A percentile compares a stretch with the other conserved stretches of the same genome.
phyloP scores from a whole-genome alignment of 352 stramenopile genomes.

The Globisporangium nunn region DNA sequence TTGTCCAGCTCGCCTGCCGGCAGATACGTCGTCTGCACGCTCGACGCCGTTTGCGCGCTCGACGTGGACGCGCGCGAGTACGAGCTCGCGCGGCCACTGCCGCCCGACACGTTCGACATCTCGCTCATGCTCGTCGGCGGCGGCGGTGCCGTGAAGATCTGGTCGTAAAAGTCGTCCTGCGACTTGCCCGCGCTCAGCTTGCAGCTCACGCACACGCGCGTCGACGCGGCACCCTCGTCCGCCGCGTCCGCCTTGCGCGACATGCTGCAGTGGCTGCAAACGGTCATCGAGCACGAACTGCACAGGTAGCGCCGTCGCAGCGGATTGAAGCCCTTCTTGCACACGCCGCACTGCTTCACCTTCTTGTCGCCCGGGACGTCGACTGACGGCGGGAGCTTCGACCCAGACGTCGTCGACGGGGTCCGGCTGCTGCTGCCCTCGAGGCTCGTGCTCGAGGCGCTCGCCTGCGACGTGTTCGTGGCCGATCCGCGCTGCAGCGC shows the following conservation, averaged over 20 bases:
- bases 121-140: slow-evolving; percentile 12
- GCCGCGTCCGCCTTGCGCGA: slow-evolving; percentile 42
- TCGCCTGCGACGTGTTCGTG: slow-evolving; percentile 8
- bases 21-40: slow-evolving; percentile 31
- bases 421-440: background rate
- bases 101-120: slow-evolving; percentile 12
- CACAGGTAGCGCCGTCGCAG: slow-evolving; percentile 73
- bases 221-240: slow-evolving; percentile 43
- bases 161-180: slow-evolving; percentile 78
- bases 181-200: slow-evolving; percentile 64
- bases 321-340: slow-evolving; percentile 80
- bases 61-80: slow-evolving; percentile 34
- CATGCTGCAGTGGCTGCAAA: slow-evolving; percentile 78
- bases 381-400: slow-evolving; percentile 6
- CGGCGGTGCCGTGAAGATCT: slow-evolving; percentile 55
- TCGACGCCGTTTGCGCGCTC: slow-evolving; percentile 17
- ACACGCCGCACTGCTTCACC: slow-evolving; percentile 65
- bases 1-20: slow-evolving; percentile 61
- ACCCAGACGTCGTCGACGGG: background rate
- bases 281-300: slow-evolving; percentile 55
- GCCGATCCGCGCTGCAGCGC: slow-evolving; percentile 8
- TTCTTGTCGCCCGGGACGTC: slow-evolving; percentile 36
- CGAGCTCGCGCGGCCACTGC: slow-evolving; percentile 37
- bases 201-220: slow-evolving; percentile 78
- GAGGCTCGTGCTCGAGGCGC: slow-evolving; percentile 7